Percentiles rank a stretch among this genome's conserved stretches.
These are phyloP conservation scores for Fusarium oligoseptatum DNA, from an alignment of 2,329 filamentous ascomycete genomes.

Conservation along the genomic window DNA sequence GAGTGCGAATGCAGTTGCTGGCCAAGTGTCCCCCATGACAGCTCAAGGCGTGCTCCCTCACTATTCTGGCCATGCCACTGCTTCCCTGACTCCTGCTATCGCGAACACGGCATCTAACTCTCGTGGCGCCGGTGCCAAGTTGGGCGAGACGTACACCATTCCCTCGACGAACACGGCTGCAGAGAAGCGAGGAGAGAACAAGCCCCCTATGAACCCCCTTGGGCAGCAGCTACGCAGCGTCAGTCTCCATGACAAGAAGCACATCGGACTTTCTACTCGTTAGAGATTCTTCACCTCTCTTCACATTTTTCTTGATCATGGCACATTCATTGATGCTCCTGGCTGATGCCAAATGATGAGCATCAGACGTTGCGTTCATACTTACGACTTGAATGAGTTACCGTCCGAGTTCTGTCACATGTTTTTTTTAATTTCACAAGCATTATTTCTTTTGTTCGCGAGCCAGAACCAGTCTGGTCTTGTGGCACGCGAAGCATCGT, in stretches of 20 bases:
- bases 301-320: conserved; percentile 17
- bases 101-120: conserved; percentile 54
- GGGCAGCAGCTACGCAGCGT: conserved; percentile 29
- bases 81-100: conserved; percentile 61
- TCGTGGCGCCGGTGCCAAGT: conserved; percentile 47
- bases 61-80: conserved; percentile 65
- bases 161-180: conserved; percentile 32
- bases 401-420: conserved; percentile 24
- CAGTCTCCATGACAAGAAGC: conserved; percentile 31
- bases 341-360: conserved; percentile 33
- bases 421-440: conserved; percentile 12
- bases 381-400: conserved; percentile 49
- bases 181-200: conserved; percentile 61
- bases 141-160: conserved; percentile 41
- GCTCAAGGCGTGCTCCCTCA: conserved; percentile 68
- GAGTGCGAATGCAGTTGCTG: conserved; percentile 60
- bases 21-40: conserved; percentile 66
- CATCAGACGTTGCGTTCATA: conserved; percentile 51
- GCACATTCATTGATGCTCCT: conserved; percentile 8
- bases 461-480: conserved; percentile 9
- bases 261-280: conserved; percentile 28
- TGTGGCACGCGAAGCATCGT: conserved; percentile 10
- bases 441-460: conserved; percentile 9
- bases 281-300: conserved; percentile 25
- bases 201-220: conserved; percentile 52